Evolutionary conservation across 1,284 basidiomycete species (phyloP), one percentile per base, ranked within the genome.

Genomic region (Neonothopanus nambi): DNA sequence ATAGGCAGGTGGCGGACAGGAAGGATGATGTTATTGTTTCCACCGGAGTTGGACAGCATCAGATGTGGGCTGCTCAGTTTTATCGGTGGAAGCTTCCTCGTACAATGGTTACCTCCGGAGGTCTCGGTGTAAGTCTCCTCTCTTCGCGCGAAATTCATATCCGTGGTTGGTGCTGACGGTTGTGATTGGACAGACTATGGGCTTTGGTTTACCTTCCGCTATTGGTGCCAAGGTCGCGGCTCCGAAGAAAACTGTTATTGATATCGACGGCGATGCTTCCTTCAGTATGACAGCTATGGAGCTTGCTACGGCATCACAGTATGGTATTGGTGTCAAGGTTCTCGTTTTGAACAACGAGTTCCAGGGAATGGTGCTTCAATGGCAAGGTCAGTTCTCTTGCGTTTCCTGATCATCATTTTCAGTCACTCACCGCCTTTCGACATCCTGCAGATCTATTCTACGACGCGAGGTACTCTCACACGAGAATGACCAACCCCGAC

Each of bases 231-330:
- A 99, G 74, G 95, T 98, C 24, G 97, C 93, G 21, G 89, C 89
- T 5, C 96, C 96, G 0, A 75, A 95, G 33, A 98, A 98, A 77
- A 91, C 84, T 55, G 95, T 99, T 51, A 79, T 99, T 44, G 95
- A 99, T 72, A 89, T 99, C 61, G 96, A 99, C 66, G 96, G 96
- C 26, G 96, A 99, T 67, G 96, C 96, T 0, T 96, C 93, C 13
- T 96, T 98, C 75, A 95, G 91, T 65, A 99, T 99, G 97, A 98
- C 96, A 3, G 95, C 94, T 0, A 99, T 98, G 97, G 97, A 99
- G 74, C 85, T 98, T 50, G 88, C 89, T 20, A 99, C 96, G 0
- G 96, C 96, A 3, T 81, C 89, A 23, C 91, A 96, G 69, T 95
- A 84, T 75, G 75, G 82, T 68, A 96, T 99, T 57, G 96, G 97